Evolutionary conservation across 208 protist species (phyloP), one percentile per base, ranked within the genome.

Genomic region (Trypanosoma vivax): DNA sequence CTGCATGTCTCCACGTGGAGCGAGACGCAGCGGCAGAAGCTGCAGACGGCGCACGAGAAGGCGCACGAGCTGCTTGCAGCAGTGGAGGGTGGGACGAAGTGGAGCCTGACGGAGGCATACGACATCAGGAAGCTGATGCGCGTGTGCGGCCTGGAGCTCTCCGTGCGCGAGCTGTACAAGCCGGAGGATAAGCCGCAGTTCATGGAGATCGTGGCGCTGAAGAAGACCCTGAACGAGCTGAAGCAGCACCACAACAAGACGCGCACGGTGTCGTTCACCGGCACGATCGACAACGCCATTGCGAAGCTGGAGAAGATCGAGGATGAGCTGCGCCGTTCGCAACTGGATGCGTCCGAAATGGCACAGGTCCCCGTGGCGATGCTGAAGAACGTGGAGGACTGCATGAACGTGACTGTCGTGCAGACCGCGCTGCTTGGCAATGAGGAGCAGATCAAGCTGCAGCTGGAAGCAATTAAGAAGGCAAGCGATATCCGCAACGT

Each of bases 11-110:
- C 39, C 39, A 19, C n/a, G 10, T 43, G 39, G 39, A 43, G 39
- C n/a, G 39, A 43, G 39, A 43, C 39, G 39, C 39, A 43, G 39
- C n/a, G 23, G 39, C 39, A 43, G 39, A 43, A 43, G n/a, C 39
- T 43, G 39, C 39, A 43, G 39, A 19, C 39, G 6, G 59, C 76
- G 29, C 76, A 84, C 58, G 76, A 84, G 60, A 83, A 83, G 65
- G 76, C 52, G 13, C 56, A 67, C 33, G 72, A 83, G 50, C 57
- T 83, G 38, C 59, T 84, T 24, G 50, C 70, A 13, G 31, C 65
- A 7, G 76, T 84, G 16, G 76, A 84, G 59, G 57, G 65, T 14
- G 76, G 76, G 11, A 84, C 76, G 21, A 81, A 82, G 59, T 84
- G 76, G 74, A 79, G 71, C 50, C 73, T 84, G 35, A 78, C 39